These are phyloP conservation scores for Piromyces finnis DNA, from an alignment of 192 early-diverging fungal species.

Conservation along the genomic window DNA sequence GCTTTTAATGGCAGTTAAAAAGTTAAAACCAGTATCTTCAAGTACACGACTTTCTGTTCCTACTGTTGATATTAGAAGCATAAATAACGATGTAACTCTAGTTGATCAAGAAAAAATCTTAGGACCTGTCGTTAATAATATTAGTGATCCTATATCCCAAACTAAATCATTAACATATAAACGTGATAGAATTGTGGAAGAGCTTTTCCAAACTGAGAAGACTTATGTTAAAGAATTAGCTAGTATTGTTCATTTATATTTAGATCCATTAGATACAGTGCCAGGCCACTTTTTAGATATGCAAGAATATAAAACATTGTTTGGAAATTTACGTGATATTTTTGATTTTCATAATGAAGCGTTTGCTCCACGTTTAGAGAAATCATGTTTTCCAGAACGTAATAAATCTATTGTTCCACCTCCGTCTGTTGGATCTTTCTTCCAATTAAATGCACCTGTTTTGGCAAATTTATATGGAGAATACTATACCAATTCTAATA, in stretches of 20 bases:
- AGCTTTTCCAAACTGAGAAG: background rate
- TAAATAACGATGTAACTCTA: too few species aligned
- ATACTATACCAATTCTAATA: background rate
- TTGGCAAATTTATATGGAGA: background rate
- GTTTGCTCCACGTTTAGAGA: background rate
- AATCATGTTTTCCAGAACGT: background rate
- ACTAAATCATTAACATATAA: background rate
- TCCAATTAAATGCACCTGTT: background rate
- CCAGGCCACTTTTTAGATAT: background rate
- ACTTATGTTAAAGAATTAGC: background rate
- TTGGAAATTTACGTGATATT: background rate
- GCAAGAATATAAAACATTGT: background rate
- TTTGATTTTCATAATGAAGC: background rate
- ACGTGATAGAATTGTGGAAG: background rate
- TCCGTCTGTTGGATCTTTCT: background rate
- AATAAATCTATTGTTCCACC: background rate
- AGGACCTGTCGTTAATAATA: background rate
- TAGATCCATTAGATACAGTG: background rate
- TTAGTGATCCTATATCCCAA: background rate
- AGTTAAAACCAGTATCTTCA: background rate
- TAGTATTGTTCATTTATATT: background rate
- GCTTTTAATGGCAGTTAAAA: background rate
- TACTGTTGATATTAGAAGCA: too few species aligned
- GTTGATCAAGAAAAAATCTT: background rate
- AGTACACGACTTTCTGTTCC: background rate